Conservation (phyloP, 139 green algal genomes). For the Yamagishiella unicocca region DNA sequence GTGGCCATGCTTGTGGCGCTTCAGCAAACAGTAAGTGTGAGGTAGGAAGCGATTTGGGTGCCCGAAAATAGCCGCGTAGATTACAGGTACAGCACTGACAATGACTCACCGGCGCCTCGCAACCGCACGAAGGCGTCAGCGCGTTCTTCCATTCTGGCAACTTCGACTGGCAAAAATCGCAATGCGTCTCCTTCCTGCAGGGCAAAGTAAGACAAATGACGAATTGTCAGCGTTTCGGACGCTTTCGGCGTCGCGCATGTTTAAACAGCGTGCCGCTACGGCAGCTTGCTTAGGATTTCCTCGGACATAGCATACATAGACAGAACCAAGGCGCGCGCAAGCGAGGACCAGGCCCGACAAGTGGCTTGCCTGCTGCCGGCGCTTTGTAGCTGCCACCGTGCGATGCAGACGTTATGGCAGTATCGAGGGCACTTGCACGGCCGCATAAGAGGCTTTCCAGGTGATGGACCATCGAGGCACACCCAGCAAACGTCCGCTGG, state of each 20-base stretch:
- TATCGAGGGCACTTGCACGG: conserved; percentile 83
- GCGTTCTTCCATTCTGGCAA: conserved; percentile 87
- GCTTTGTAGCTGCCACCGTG: conserved; percentile 89
- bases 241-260: no score
- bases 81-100: no score
- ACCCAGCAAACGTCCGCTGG: conserved; percentile 86
- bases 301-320: not conserved
- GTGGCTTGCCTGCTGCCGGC: conserved; percentile 81
- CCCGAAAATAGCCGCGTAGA: no score
- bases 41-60: no score
- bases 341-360: not conserved
- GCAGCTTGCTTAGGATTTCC: no score
- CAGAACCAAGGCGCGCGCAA: not conserved
- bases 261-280: no score
- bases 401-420: conserved; percentile 78
- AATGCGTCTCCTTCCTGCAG: conserved; percentile 85
- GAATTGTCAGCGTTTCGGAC: no score
- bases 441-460: conserved; percentile 56
- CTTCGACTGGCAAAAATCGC: conserved; percentile 86
- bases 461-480: conserved; percentile 73
- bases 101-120: conserved; percentile 48
- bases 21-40: no score
- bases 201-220: not conserved
- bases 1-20: no score
- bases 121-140: conserved; percentile 74